A percentile compares a stretch with the other conserved stretches of the same genome.
These are phyloP conservation scores for Sclerospora graminicola DNA, from an alignment of 352 stramenopile species.

Conservation along the genomic window DNA sequence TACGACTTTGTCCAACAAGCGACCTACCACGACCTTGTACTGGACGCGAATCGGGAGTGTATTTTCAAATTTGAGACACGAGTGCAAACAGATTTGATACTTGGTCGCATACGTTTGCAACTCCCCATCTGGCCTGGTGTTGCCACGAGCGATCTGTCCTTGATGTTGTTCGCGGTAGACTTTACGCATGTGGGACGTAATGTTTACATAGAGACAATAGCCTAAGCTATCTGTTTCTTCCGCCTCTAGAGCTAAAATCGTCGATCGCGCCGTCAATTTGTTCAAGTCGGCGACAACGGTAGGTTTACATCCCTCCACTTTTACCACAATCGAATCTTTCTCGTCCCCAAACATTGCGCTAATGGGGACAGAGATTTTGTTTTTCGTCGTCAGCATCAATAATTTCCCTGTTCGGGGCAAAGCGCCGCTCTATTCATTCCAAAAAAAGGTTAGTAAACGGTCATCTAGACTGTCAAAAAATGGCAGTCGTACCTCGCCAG, in stretches of 20 bases:
- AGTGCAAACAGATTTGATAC: constrained; percentile 79
- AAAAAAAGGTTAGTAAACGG: background rate
- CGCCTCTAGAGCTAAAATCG: constrained; percentile 60
- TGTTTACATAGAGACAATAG: constrained; percentile 83
- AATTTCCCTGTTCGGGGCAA: constrained; percentile 32
- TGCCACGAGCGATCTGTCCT: constrained; percentile 53
- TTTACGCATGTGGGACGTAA: constrained; percentile 72
- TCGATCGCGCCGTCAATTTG: constrained; percentile 43
- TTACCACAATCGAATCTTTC: constrained; percentile 77
- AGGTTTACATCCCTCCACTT: constrained; percentile 76
- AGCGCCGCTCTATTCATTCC: constrained; percentile 23
- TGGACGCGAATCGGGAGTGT: constrained; percentile 79
- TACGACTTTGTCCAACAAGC: constrained; percentile 21
- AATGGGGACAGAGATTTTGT: constrained; percentile 79
- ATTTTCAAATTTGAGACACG: constrained; percentile 82
- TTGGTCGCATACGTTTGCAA: constrained; percentile 79
- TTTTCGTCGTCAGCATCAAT: constrained; percentile 44
- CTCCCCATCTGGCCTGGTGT: constrained; percentile 33
- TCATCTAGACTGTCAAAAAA: background rate
- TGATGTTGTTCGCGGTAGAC: constrained; percentile 84
- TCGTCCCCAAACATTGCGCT: constrained; percentile 69
- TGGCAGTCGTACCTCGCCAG: constrained; percentile 32
- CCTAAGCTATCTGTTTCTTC: constrained; percentile 42
- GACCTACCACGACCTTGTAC: constrained; percentile 53
- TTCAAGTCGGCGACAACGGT: constrained; percentile 70